Conservation (phyloP, 805 yeast species). For the Deakozyma indianensis region DNA sequence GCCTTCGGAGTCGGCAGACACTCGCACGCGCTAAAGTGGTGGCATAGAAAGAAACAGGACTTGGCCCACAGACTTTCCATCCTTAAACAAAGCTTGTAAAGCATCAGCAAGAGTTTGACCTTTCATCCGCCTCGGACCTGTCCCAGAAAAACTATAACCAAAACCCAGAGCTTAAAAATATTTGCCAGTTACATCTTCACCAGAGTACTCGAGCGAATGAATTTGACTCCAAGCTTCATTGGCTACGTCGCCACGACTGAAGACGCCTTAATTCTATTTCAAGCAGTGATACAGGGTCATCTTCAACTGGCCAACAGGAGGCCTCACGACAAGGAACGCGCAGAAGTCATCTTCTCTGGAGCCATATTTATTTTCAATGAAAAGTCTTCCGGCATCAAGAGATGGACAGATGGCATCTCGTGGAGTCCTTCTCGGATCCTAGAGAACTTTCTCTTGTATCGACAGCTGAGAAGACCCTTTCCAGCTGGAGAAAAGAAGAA, state of each 20-base stretch:
- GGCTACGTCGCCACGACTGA: constrained; percentile 73
- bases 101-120: too few relatives aligned
- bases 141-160: too few relatives aligned
- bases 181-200: not conserved
- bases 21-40: too few relatives aligned
- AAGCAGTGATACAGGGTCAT: constrained; percentile 54
- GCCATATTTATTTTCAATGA: constrained; percentile 76
- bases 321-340: constrained; percentile 69
- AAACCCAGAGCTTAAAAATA: not conserved
- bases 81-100: too few relatives aligned
- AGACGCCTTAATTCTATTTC: constrained; percentile 71
- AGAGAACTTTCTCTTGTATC: constrained; percentile 72
- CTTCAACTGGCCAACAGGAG: constrained; percentile 56
- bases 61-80: too few relatives aligned
- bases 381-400: constrained; percentile 64
- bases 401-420: constrained; percentile 95
- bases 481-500: constrained; percentile 32
- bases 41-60: too few relatives aligned
- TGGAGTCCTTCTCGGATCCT: constrained; percentile 89
- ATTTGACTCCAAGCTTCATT: constrained; percentile 37
- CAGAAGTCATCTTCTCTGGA: constrained; percentile 54
- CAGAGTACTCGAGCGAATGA: not conserved
- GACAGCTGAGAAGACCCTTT: constrained; percentile 43
- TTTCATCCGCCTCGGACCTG: too few relatives aligned
- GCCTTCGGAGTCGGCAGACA: too few relatives aligned